Conservation (phyloP, 2,329 filamentous ascomycete genomes). For the Colletotrichum simmondsii region DNA sequence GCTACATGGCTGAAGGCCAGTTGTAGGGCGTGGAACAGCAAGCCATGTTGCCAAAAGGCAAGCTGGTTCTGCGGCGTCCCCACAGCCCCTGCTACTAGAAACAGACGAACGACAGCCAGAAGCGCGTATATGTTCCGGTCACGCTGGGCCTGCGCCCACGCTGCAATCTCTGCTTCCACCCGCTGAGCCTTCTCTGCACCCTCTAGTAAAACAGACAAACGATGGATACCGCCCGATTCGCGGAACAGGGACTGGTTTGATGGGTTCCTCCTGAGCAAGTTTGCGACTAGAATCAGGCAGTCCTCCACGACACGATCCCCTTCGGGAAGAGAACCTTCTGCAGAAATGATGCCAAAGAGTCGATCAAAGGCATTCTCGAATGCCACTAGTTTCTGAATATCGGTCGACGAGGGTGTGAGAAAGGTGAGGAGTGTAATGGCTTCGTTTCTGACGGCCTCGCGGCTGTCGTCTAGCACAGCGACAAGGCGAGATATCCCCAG, state of each 20-base stretch:
- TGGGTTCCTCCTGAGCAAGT: slow-evolving; percentile 85
- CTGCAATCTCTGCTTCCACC: slow-evolving; percentile 69
- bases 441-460: slow-evolving; percentile 90
- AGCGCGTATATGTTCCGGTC: slow-evolving; percentile 95
- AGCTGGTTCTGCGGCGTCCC: slow-evolving; percentile 86
- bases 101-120: slow-evolving; percentile 85
- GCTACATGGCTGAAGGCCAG: slow-evolving; percentile 82
- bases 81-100: slow-evolving; percentile 82
- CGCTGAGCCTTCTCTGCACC: slow-evolving; percentile 65
- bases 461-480: slow-evolving; percentile 81
- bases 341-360: slow-evolving; percentile 82
- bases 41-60: slow-evolving; percentile 85
- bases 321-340: slow-evolving; percentile 83
- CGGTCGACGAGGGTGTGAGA: slow-evolving; percentile 85
- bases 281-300: slow-evolving; percentile 89
- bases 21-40: slow-evolving; percentile 82
- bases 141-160: slow-evolving; percentile 80
- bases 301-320: slow-evolving; percentile 92
- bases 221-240: slow-evolving; percentile 85
- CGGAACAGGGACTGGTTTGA: slow-evolving; percentile 96
- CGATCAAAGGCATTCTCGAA: slow-evolving; percentile 95
- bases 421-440: slow-evolving; percentile 88
- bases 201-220: slow-evolving; percentile 76
- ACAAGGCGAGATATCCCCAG: slow-evolving; percentile 90
- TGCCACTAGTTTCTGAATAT: slow-evolving; percentile 94